Base-by-base conservation (phyloP, 257 asterid genomes). In the Solanum phureja region DNA sequence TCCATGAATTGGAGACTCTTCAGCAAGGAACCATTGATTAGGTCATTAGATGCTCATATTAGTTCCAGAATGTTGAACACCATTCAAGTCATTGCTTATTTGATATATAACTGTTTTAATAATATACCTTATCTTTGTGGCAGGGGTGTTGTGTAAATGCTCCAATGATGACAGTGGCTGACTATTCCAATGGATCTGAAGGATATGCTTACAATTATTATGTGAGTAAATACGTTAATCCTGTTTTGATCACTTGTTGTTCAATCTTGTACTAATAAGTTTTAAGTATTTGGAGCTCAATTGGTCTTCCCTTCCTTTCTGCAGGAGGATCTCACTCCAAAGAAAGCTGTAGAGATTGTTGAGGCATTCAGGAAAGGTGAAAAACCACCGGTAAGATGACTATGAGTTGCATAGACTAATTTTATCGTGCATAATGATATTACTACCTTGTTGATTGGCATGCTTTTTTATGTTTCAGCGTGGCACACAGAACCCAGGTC, bases 121-220 rank as follows among this genome's bases (percentile, higher is more conserved):
- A 14, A 4, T 4, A 29, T 27, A 44, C 40, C 66, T 79, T 14
- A 79, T 79, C 33, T 82, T 87, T 82, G 90, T 68, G 73, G 8
- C 88, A 96, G 99, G 99, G 99, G 88, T 91, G 94, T 84, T 97
- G 99, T 87, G 99, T 97, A 84, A 97, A 97, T 94, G 99, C 99
- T 85, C 99, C 99, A 44, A 97, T 96, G 99, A 97, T 97, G 69
- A 97, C 98, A 8, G 99, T 97, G 60, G 99, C 98, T 19, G 99
- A 97, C 92, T 97, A 96, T 90, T 97, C 99, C 85, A 94, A 91
- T 91, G 99, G 99, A 82, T 96, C 99, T 83, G 98, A 96, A 92
- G 99, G 98, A 89, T 97, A 95, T 87, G 89, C 94, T 49, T 97
- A 97, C 82, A 92, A 97, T 89, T 97, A 97, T 89, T 97, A 87